Conservation (phyloP, 1,139 yeast species). For the Saccharomyces pastorianus region DNA sequence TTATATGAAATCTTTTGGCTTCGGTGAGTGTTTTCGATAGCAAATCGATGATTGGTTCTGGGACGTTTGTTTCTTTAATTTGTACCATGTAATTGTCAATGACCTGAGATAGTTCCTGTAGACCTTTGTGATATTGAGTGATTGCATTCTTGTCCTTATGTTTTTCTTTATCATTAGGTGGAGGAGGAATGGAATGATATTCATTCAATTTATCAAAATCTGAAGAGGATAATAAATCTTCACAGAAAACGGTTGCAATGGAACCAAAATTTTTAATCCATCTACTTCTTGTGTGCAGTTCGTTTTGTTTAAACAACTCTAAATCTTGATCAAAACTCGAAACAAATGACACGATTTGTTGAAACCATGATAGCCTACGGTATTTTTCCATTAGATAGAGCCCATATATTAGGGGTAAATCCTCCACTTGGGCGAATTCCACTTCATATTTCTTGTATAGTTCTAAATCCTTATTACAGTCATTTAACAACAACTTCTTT, state of each 20-base stretch:
- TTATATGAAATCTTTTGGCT: slow-evolving; percentile 10
- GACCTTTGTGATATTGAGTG: slow-evolving; percentile 21
- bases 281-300: slow-evolving; percentile 45
- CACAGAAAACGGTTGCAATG: slow-evolving; percentile 35
- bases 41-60: slow-evolving; percentile 35
- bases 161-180: slow-evolving; percentile 1
- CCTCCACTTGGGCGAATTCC: slow-evolving; percentile 48
- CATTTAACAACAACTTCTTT: slow-evolving; percentile 30
- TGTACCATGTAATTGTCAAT: slow-evolving; percentile 32
- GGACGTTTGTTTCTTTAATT: slow-evolving; percentile 26
- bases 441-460: slow-evolving; percentile 39
- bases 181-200: not conserved
- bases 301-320: slow-evolving; percentile 51
- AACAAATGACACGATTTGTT: slow-evolving; percentile 44
- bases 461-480: slow-evolving; percentile 31
- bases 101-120: slow-evolving; percentile 11
- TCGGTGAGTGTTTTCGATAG: slow-evolving; percentile 44
- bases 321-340: slow-evolving; percentile 52
- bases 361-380: slow-evolving; percentile 62
- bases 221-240: slow-evolving; percentile 20
- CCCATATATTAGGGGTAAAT: slow-evolving; percentile 76
- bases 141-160: slow-evolving; percentile 1
- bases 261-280: slow-evolving; percentile 61
- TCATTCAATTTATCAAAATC: slow-evolving; percentile 29
- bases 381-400: slow-evolving; percentile 60